A percentile compares a stretch with the other conserved stretches of the same genome.
phyloP scores from a whole-genome alignment of 371 early-diverging fungal species.

The Nematocida displodere region DNA sequence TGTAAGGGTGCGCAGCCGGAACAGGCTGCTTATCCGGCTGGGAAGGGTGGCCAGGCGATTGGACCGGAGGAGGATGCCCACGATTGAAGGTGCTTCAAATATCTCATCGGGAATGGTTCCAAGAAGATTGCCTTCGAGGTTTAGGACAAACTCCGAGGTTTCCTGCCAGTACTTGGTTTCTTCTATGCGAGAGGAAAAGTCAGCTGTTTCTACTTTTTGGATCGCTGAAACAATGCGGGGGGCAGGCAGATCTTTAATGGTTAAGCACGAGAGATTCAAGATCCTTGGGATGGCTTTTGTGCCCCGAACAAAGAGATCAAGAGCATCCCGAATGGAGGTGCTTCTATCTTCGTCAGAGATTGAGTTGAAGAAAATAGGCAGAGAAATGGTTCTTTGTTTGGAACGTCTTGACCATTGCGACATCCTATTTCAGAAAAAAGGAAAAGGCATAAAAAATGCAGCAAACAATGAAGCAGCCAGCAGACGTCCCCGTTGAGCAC shows the following conservation, averaged over 20 bases:
- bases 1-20: background rate
- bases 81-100: background rate
- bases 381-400: conserved; percentile 22
- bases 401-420: conserved; percentile 41
- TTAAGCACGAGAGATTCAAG: conserved; percentile 33
- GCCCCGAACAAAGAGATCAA: background rate
- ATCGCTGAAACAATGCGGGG: background rate
- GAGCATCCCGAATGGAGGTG: conserved; percentile 11
- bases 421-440: conserved; percentile 23
- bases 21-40: conserved; percentile 2
- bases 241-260: conserved; percentile 35
- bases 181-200: background rate
- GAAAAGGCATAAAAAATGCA: background rate
- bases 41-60: conserved; percentile 20
- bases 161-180: background rate
- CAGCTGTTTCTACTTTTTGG: background rate
- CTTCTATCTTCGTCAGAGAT: conserved; percentile 32
- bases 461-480: background rate
- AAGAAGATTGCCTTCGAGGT: conserved; percentile 39
- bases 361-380: conserved; percentile 36
- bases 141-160: conserved; percentile 7
- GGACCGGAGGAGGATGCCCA: conserved; percentile 29
- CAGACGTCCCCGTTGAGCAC: background rate
- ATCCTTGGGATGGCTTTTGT: background rate
- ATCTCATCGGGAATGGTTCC: conserved; percentile 27